These are phyloP conservation scores for Jackrogersella multiformis DNA, from an alignment of 495 filamentous ascomycete species.

Conservation along the genomic window DNA sequence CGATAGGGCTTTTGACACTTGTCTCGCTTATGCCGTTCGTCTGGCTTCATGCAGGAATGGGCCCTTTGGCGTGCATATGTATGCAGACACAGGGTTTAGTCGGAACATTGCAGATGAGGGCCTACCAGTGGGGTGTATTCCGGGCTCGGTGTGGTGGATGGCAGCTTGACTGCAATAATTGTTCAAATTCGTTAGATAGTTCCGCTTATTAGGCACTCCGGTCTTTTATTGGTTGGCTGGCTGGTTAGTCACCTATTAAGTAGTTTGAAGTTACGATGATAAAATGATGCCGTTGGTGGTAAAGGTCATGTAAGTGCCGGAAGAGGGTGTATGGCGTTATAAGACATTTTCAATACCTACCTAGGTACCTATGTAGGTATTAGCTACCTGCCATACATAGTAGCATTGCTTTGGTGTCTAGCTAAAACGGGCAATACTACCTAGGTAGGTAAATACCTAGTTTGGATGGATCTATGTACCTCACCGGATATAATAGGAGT, in stretches of 20 bases:
- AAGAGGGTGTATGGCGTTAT: conserved; percentile 15
- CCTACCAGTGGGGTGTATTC: conserved; percentile 45
- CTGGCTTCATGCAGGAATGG: conserved; percentile 38
- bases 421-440: not conserved
- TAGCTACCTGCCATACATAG: not conserved
- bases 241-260: conserved; percentile 7
- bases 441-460: too few species aligned
- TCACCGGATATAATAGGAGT: too few species aligned
- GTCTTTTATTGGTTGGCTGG: conserved; percentile 5
- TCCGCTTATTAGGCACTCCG: conserved; percentile 8
- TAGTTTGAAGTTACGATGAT: not conserved
- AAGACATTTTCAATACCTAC: not conserved
- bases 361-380: not conserved
- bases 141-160: conserved; percentile 42
- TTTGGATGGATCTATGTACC: too few species aligned
- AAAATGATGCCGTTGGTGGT: conserved; percentile 10
- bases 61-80: conserved; percentile 36
- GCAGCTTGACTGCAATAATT: conserved; percentile 25
- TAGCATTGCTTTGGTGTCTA: too few species aligned
- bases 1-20: conserved; percentile 44
- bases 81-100: conserved; percentile 36
- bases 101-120: conserved; percentile 39
- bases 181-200: conserved; percentile 20
- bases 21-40: conserved; percentile 46
- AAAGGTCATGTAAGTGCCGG: conserved; percentile 4